A percentile compares a stretch with the other conserved stretches of the same genome.
These are phyloP conservation scores for Haplosporangium sp. DNA, from an alignment of 371 early-diverging fungal species.

Conservation along the genomic window DNA sequence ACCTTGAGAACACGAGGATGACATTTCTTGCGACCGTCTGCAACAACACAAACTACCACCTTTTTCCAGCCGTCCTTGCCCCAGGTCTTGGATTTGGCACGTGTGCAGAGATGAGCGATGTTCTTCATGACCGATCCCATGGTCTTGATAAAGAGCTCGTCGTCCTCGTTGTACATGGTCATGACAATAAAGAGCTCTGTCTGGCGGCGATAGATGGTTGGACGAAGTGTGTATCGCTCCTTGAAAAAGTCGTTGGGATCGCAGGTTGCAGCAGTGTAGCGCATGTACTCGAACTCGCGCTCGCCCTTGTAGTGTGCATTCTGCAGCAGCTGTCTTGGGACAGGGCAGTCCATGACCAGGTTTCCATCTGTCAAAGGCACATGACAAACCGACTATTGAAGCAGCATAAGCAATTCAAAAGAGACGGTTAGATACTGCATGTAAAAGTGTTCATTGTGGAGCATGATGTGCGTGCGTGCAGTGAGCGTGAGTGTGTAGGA, in stretches of 20 bases:
- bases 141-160: constrained; percentile 81
- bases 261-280: constrained; percentile 87
- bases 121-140: constrained; percentile 83
- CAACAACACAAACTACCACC: constrained; percentile 83
- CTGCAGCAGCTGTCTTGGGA: constrained; percentile 67
- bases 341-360: constrained; percentile 75
- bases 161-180: constrained; percentile 93
- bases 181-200: constrained; percentile 93
- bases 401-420: not conserved
- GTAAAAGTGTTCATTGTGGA: too few species aligned
- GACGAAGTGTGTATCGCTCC: constrained; percentile 83
- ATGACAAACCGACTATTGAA: constrained; percentile 42
- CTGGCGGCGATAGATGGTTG: constrained; percentile 74
- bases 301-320: constrained; percentile 60
- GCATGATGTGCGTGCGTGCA: not conserved
- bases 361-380: constrained; percentile 77
- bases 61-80: constrained; percentile 88
- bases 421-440: not conserved
- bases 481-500: not conserved
- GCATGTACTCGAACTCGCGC: constrained; percentile 80
- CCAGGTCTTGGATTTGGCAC: constrained; percentile 76
- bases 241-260: constrained; percentile 85
- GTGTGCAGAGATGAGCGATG: constrained; percentile 80
- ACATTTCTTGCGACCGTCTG: constrained; percentile 76
- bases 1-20: constrained; percentile 76